These are phyloP conservation scores for Pleurotus pulmonarius DNA, from an alignment of 768 basidiomycete genomes.

Conservation along the genomic window DNA sequence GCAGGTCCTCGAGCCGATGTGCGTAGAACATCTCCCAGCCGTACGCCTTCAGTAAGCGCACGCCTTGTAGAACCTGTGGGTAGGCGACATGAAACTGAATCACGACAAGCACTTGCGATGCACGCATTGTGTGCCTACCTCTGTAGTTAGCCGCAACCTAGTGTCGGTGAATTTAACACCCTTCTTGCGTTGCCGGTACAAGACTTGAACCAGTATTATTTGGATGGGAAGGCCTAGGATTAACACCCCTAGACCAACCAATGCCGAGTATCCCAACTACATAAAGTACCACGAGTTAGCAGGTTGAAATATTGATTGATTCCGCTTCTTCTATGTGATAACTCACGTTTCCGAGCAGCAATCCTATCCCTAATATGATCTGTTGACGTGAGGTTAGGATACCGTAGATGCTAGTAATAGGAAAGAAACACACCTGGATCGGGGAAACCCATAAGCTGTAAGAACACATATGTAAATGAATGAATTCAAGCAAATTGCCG, in stretches of 20 bases:
- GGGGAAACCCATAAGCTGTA: background rate
- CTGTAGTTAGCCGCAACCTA: conserved; percentile 46
- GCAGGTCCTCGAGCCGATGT: conserved; percentile 15
- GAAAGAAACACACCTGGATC: conserved; percentile 24
- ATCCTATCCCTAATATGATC: conserved; percentile 44
- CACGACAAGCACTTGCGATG: background rate
- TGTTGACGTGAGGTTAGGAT: conserved; percentile 9
- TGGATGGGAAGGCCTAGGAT: conserved; percentile 47
- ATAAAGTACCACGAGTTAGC: background rate
- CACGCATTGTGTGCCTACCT: conserved; percentile 25
- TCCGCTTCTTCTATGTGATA: background rate
- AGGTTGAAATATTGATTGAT: background rate
- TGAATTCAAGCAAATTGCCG: background rate
- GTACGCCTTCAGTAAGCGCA: conserved; percentile 45
- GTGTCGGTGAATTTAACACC: conserved; percentile 50
- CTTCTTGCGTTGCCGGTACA: conserved; percentile 39
- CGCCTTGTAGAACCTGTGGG: conserved; percentile 39
- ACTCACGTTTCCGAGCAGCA: conserved; percentile 44
- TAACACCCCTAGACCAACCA: conserved; percentile 48
- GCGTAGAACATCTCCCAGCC: conserved; percentile 35
- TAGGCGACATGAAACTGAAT: conserved; percentile 1
- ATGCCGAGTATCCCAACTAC: conserved; percentile 50
- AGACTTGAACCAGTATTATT: conserved; percentile 33
- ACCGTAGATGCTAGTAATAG: background rate
- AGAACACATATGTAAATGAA: background rate